A percentile compares a stretch with the other conserved stretches of the same genome.
These are phyloP conservation scores for Cladosporium sp. DNA, from an alignment of 2,329 filamentous ascomycete genomes.

Conservation along the genomic window DNA sequence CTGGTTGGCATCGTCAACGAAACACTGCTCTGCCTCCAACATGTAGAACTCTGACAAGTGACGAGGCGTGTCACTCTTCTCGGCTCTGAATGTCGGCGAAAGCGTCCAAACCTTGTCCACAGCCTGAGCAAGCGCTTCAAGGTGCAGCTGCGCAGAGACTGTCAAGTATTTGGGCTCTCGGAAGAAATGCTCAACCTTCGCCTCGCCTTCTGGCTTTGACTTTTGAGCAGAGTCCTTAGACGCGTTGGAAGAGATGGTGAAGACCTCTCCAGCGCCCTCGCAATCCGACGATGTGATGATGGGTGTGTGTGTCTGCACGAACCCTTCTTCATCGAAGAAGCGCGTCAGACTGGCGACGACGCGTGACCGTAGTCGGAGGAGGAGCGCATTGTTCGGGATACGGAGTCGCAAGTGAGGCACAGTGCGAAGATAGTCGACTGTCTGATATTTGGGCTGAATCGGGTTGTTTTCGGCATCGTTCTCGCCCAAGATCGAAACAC, in stretches of 20 bases:
- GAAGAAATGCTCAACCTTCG: conserved; percentile 66
- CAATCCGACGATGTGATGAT: conserved; percentile 97
- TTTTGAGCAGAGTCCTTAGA: conserved; percentile 34
- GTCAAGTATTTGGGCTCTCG: conserved; percentile 88
- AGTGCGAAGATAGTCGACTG: conserved; percentile 81
- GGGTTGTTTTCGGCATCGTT: conserved; percentile 88
- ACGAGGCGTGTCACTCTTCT: conserved; percentile 87
- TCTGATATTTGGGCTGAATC: conserved; percentile 95
- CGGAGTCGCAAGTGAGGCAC: conserved; percentile 85
- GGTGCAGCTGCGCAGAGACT: conserved; percentile 90
- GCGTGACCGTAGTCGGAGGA: conserved; percentile 82
- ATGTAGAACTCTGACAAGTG: conserved; percentile 99
- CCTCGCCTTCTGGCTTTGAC: conserved; percentile 34
- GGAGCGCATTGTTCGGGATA: conserved; percentile 75
- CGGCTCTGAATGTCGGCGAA: conserved; percentile 90
- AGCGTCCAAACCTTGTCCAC: conserved; percentile 91
- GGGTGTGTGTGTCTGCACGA: conserved; percentile 85
- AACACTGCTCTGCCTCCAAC: conserved; percentile 89
- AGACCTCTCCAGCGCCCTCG: conserved; percentile 94
- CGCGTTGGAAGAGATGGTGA: conserved; percentile 59
- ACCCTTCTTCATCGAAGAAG: conserved; percentile 72
- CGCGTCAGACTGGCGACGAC: conserved; percentile 70
- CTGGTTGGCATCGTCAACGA: conserved; percentile 67
- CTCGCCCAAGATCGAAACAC: conserved; percentile 70
- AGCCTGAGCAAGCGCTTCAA: conserved; percentile 87